Evolutionary conservation across 2,329 filamentous ascomycete species (phyloP).

Genomic region (Peltaster fructicola): DNA sequence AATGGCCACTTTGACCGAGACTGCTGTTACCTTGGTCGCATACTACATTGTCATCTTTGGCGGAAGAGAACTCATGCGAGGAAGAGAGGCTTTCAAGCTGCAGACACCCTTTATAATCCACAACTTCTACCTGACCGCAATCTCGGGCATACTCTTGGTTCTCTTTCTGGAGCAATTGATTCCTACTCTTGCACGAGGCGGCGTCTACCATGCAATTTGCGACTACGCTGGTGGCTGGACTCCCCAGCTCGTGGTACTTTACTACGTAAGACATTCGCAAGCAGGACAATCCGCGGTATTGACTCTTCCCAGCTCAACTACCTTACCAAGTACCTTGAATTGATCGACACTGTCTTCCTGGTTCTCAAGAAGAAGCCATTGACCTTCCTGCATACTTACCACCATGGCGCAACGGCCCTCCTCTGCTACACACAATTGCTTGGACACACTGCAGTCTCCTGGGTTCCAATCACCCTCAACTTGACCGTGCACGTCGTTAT

Average conservation of each 20-base stretch:
- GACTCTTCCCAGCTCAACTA: conserved; percentile 68
- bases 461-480: conserved; percentile 88
- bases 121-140: conserved; percentile 82
- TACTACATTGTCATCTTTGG: conserved; percentile 94
- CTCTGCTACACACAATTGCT: conserved; percentile 22
- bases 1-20: conserved; percentile 77
- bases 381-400: conserved; percentile 98
- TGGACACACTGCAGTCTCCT: conserved; percentile 81
- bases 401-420: conserved; percentile 82
- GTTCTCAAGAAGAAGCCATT: conserved; percentile 99
- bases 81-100: conserved; percentile 68
- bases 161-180: conserved; percentile 86
- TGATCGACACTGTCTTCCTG: conserved; percentile 88
- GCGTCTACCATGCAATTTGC: conserved; percentile 83
- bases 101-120: conserved; percentile 84
- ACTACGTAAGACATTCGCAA: conserved; percentile 58
- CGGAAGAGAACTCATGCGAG: conserved; percentile 81
- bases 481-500: conserved; percentile 90
- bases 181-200: conserved; percentile 60
- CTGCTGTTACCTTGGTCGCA: conserved; percentile 58
- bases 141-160: conserved; percentile 62
- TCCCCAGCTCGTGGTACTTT: conserved; percentile 76
- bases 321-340: conserved; percentile 91
- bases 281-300: too few species aligned
- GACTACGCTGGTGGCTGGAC: conserved; percentile 74